Percentiles rank a stretch among this genome's conserved stretches.
Conservation (phyloP, 2,329 filamentous ascomycete genomes). For the Ceratocystiopsis brevicomis region DNA sequence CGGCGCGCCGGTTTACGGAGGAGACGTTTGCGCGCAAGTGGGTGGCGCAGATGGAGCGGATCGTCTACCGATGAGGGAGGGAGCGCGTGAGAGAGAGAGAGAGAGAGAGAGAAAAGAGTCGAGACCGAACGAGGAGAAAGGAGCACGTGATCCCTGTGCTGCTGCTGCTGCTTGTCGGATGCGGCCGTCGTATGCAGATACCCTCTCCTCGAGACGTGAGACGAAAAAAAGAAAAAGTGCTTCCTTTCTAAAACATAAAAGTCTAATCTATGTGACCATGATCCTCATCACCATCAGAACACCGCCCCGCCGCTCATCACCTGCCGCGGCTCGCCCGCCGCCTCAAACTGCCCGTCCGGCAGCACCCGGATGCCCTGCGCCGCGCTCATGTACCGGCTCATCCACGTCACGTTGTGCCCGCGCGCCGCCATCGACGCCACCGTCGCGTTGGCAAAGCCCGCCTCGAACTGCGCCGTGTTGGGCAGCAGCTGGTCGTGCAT, state of each 20-base stretch:
- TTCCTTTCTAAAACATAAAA: too few species aligned
- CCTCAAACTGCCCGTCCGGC: conserved; percentile 51
- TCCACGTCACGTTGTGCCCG: conserved; percentile 58
- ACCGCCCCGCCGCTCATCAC: conserved; percentile 48
- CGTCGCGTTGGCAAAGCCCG: conserved; percentile 48
- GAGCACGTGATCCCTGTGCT: too few species aligned
- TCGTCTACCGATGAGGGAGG: conserved; percentile 28
- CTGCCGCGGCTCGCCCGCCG: conserved; percentile 68
- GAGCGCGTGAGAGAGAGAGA: too few species aligned
- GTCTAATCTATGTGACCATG: not conserved
- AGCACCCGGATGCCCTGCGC: conserved; percentile 54
- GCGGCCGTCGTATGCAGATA: conserved; percentile 1
- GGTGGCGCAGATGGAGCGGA: conserved; percentile 52
- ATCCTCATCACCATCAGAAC: conserved; percentile 15
- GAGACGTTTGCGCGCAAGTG: conserved; percentile 67
- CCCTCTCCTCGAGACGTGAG: not conserved
- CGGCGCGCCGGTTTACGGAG: conserved; percentile 72
- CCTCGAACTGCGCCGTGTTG: conserved; percentile 50
- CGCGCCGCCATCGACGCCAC: conserved; percentile 44
- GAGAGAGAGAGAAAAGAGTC: too few species aligned
- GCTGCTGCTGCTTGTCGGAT: not conserved
- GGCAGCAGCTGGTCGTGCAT: conserved; percentile 73
- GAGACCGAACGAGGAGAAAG: too few species aligned
- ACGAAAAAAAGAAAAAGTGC: not conserved
- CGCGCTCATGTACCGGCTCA: conserved; percentile 37